Conservation (phyloP, 306 rosid species). For the Clitoria ternatea region DNA sequence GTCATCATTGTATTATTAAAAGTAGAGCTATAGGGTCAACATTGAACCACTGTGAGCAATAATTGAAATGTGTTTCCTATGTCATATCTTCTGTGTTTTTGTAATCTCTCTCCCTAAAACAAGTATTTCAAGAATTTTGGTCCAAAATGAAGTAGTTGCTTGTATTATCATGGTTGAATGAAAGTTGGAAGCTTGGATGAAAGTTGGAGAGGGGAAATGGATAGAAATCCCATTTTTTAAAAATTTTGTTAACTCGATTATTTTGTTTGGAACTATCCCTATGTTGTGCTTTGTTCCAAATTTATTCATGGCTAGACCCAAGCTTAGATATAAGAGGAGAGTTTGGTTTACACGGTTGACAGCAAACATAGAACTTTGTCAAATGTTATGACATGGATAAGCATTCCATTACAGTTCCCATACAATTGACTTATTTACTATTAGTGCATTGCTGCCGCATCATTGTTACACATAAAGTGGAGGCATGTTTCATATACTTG, state of each 20-base stretch:
- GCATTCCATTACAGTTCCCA: not conserved
- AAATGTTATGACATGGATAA: not conserved
- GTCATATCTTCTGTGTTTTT: not conserved
- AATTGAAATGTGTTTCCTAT: not conserved
- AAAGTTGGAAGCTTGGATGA: no score
- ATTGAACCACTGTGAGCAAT: not conserved
- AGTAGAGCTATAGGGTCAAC: not conserved
- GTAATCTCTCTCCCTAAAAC: not conserved
- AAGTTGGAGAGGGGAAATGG: not conserved
- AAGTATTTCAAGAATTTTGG: not conserved
- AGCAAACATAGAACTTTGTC: not conserved
- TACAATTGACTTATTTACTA: not conserved
- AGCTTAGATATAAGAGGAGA: not conserved
- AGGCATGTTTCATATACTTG: not conserved
- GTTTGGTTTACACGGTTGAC: not conserved
- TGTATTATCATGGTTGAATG: no score
- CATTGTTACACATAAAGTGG: not conserved
- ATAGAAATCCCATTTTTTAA: not conserved
- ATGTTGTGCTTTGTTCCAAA: not conserved
- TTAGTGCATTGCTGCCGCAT: not conserved
- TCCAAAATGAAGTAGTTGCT: not conserved
- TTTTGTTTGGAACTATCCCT: not conserved
- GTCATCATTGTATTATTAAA: not conserved
- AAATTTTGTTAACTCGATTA: not conserved
- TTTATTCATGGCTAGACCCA: not conserved